phyloP scores from a whole-genome alignment of 176 grass and related monocot species.

The Triticum timopheevii region DNA sequence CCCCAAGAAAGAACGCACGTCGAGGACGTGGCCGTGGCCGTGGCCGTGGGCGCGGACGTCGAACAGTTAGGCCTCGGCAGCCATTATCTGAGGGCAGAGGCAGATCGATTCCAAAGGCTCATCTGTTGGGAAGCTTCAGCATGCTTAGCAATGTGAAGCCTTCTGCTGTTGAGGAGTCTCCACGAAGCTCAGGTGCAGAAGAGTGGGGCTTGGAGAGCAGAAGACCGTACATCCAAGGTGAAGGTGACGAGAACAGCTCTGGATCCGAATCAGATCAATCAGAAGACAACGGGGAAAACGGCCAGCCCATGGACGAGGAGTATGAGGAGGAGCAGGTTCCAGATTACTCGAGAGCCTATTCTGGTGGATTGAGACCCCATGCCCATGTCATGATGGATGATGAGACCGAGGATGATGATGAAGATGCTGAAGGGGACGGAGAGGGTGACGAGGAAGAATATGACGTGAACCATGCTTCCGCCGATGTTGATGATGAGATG shows the following conservation, averaged over 20 bases:
- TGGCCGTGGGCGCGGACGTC: conserved; percentile 67
- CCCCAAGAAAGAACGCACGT: conserved; percentile 57
- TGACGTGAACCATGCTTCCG: conserved; percentile 30
- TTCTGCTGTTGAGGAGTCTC: conserved; percentile 47
- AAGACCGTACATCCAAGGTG: conserved; percentile 51
- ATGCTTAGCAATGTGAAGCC: conserved; percentile 61
- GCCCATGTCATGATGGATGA: conserved; percentile 51
- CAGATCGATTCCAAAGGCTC: conserved; percentile 70
- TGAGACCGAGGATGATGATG: conserved; percentile 54
- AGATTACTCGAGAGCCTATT: conserved; percentile 45
- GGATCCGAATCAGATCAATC: conserved; percentile 47
- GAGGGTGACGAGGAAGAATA: conserved; percentile 48
- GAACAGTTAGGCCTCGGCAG: conserved; percentile 79
- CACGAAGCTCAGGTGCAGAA: conserved; percentile 80
- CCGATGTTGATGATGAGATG: conserved; percentile 48
- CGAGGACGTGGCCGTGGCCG: conserved; percentile 63
- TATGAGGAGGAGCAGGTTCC: conserved; percentile 56
- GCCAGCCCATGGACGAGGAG: conserved; percentile 63
- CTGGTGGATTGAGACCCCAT: conserved; percentile 27
- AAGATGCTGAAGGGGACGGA: conserved; percentile 47
- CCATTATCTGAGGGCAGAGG: conserved; percentile 50
- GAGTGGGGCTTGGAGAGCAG: conserved; percentile 63
- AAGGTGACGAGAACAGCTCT: conserved; percentile 56
- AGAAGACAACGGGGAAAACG: conserved; percentile 61
- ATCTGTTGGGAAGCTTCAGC: conserved; percentile 86